Evolutionary conservation across 176 grass and related monocot genomes (phyloP).

Genomic region (Oryza rufipogon): DNA sequence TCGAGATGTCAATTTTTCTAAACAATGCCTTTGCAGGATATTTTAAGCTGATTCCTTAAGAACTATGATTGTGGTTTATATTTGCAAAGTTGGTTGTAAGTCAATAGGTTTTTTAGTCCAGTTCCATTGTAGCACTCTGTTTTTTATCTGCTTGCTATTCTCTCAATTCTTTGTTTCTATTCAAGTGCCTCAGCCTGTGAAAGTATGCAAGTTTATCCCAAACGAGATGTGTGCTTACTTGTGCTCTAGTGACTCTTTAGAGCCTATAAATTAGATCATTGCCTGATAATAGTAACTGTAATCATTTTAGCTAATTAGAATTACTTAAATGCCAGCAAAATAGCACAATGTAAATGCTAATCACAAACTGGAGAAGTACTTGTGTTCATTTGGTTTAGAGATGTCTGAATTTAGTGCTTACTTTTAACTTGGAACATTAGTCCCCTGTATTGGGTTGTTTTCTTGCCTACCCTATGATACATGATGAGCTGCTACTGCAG

Average conservation of each 20-base stretch:
- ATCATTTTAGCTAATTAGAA: background rate
- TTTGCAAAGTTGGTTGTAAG: background rate
- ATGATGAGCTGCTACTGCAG: background rate
- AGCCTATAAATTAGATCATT: background rate
- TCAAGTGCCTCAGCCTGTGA: background rate
- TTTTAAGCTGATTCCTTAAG: background rate
- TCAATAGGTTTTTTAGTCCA: background rate
- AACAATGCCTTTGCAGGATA: background rate
- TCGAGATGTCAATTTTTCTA: background rate
- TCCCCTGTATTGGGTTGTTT: background rate
- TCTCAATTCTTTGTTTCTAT: background rate
- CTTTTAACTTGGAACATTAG: background rate
- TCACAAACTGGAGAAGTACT: background rate
- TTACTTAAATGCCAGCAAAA: background rate
- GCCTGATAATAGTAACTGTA: background rate
- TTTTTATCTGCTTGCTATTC: background rate
- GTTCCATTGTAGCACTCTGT: background rate
- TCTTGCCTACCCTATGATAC: background rate
- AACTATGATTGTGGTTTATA: background rate
- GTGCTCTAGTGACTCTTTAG: background rate
- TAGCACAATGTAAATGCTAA: background rate
- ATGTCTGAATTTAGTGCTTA: background rate
- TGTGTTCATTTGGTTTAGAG: background rate
- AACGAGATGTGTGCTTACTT: background rate
- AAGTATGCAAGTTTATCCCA: background rate